Evolutionary conservation across 306 rosid species (phyloP), one percentile per base, ranked within the genome.

Genomic region (Begonia peltatifolia): DNA sequence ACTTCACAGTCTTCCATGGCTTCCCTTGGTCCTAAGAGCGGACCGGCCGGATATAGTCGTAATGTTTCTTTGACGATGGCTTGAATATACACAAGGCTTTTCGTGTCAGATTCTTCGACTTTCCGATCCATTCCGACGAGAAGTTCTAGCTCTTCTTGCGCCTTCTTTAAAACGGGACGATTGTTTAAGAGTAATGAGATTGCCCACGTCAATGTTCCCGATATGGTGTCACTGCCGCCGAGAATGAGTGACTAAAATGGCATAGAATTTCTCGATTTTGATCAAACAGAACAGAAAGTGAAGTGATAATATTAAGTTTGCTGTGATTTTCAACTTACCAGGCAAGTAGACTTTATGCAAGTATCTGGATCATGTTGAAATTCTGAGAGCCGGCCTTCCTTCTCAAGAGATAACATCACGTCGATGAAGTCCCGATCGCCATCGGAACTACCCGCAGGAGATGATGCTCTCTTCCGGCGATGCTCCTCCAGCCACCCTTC

Each of bases 301-400:
- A 25, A 25, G 2, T 25, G 35, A 25, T 25, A 3, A 3, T 3
- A 25, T 25, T 25, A 6, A 25, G 35, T 25, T 25, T 25, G 35
- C 6, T 25, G 35, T 0, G 12, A 14, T 44, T 17, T 14, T 13
- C 51, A 25, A 58, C 77, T 17, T 78, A 78, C 85, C 46, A 73
- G 76, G 56, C 92, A 79, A 0, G 92, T 79, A 30, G 83, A 73
- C 68, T 79, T 79, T 69, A 76, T 68, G 61, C 78, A 60, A 12
- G 71, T 69, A 17, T 66, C 71, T 0, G 73, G 50, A 63, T 65
- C 77, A 14, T 68, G 16, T 49, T 65, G 72, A 41, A 70, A 73
- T 46, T 64, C 68, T 12, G 74, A 68, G 2, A 75, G 62, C 1
- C 57, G 59, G 35, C 76, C 78, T 50, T 14, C 41, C 22, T 76